Conservation (phyloP, 2,329 filamentous ascomycete genomes). For the Penicillium polonicum region DNA sequence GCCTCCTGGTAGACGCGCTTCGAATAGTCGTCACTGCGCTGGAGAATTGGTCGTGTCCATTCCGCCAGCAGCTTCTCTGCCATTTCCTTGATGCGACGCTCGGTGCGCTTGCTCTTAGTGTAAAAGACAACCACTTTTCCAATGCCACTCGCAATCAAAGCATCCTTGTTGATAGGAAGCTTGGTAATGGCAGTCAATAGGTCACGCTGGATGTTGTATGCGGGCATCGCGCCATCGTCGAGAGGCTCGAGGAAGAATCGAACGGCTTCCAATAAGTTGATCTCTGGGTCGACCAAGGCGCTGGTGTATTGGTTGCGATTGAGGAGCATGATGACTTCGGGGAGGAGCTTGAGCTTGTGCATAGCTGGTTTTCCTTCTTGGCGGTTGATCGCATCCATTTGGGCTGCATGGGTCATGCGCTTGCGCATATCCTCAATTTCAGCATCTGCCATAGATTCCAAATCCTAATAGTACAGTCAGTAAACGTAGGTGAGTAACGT, state of each 20-base stretch:
- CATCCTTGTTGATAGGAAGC: constrained; percentile 87
- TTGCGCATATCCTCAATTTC: constrained; percentile 85
- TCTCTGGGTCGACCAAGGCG: constrained; percentile 87
- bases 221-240: constrained; percentile 88
- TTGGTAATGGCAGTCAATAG: constrained; percentile 77
- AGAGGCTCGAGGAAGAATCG: constrained; percentile 97
- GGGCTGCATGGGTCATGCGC: constrained; percentile 86
- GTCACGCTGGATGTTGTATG: constrained; percentile 96
- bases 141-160: constrained; percentile 84
- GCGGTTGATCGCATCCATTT: constrained; percentile 80
- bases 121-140: constrained; percentile 97
- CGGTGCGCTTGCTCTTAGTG: constrained; percentile 87
- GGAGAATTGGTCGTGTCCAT: constrained; percentile 92
- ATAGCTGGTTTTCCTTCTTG: constrained; percentile 76
- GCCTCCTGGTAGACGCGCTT: constrained; percentile 66
- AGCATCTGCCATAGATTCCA: constrained; percentile 86
- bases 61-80: constrained; percentile 90
- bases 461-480: constrained; percentile 58
- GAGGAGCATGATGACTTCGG: constrained; percentile 81
- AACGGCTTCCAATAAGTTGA: constrained; percentile 89
- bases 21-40: constrained; percentile 91
- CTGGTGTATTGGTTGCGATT: constrained; percentile 82
- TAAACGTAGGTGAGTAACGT: not conserved
- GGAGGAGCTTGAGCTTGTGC: constrained; percentile 90
- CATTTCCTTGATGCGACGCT: constrained; percentile 85